Evolutionary conservation across 129 eudicot genomes (phyloP).

Genomic region (Tanacetum coccineum): DNA sequence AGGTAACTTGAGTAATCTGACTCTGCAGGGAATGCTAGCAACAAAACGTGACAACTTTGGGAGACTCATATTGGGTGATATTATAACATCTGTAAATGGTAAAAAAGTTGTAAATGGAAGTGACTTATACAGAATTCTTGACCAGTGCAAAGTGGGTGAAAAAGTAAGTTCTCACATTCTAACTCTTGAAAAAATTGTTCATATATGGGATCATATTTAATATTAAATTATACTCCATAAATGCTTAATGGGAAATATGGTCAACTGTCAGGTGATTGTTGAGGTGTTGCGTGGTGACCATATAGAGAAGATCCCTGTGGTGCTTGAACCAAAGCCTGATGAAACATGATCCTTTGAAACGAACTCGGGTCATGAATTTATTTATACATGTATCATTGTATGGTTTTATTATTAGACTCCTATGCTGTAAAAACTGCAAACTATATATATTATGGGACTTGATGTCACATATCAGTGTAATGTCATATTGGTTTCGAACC

Average conservation of each 20-base stretch:
- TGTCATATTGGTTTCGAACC: too few species aligned
- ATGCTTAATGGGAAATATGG: neutral
- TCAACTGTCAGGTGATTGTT: conserved; percentile 40
- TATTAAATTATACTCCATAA: neutral
- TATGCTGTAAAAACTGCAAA: too few species aligned
- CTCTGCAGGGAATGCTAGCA: conserved; percentile 62
- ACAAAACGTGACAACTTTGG: conserved; percentile 85
- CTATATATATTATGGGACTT: too few species aligned
- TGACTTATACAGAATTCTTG: conserved; percentile 85
- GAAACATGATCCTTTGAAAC: conserved; percentile 41
- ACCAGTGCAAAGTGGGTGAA: conserved; percentile 88
- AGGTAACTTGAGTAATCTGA: neutral
- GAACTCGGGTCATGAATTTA: neutral
- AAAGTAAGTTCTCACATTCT: conserved; percentile 33
- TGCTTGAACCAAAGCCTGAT: conserved; percentile 80
- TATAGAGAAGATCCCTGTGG: conserved; percentile 72
- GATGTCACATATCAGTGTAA: too few species aligned
- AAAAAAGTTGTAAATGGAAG: conserved; percentile 71
- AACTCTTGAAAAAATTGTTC: neutral
- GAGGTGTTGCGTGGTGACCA: conserved; percentile 87
- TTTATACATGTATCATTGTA: too few species aligned
- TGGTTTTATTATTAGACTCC: too few species aligned
- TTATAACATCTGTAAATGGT: conserved; percentile 84
- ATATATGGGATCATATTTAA: neutral
- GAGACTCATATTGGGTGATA: conserved; percentile 70